Base-by-base conservation (phyloP, 129 eudicot species). In the Lactuca sativa region DNA sequence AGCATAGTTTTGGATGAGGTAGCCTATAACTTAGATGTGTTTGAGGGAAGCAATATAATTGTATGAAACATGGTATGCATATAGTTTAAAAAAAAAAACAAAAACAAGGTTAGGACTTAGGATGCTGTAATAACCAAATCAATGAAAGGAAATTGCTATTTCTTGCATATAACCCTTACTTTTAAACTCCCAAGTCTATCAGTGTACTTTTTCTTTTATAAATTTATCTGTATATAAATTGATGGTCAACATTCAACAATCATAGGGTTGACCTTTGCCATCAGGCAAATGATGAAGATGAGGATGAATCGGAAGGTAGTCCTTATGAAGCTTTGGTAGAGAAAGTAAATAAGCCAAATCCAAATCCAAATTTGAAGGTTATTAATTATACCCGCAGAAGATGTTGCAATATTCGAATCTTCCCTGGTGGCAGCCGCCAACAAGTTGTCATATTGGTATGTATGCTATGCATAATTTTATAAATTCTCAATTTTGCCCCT, bases 251-350 rank as follows among this genome's bases (percentile, higher is more conserved):
- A n/a, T n/a, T 18, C 37, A 34, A 34, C 37, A 34, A 34, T 81
- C 56, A 56, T 61, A 93, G 98, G 98, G 88, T 93, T 52, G 98
- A 93, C 74, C 86, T 93, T 65, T 93, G 96, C 82, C 98, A 93
- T 85, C 98, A 93, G 81, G 80, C 89, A 60, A 82, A 85, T 74
- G 90, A 93, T 49, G 90, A 92, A 17, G 92, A 93, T 36, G 98
- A 93, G 30, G 97, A 90, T 70, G 96, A 18, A 18, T 18, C 21
- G 1, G 21, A 87, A 59, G 92, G 74, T 53, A 72, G 84, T 77
- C 82, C 96, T 15, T 84, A 34, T 63, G 95, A 83, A 83, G 77
- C 85, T 25, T 81, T 93, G 81, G 34, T 93, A 77, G 90, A 86
- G 56, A 86, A 84, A 76, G 67, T 59, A 64, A 73, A 80, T 61